phyloP scores from a whole-genome alignment of 2,329 filamentous ascomycete species.

The Aureobasidium subglaciale region DNA sequence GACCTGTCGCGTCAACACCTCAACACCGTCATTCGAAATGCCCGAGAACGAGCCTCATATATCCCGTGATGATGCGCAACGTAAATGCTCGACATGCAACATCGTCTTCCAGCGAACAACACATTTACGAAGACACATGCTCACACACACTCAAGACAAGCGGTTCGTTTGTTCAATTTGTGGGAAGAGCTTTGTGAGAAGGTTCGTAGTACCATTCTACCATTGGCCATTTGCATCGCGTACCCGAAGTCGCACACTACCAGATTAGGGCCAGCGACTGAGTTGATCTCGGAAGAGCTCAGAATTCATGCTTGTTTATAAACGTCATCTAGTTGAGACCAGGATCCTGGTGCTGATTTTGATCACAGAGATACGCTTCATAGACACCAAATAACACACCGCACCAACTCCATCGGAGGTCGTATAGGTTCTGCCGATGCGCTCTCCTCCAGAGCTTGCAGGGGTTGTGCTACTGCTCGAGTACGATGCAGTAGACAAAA shows the following conservation, averaged over 20 bases:
- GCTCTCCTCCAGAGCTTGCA: neutral
- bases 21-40: neutral
- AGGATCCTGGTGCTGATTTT: neutral
- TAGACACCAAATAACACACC: conserved; percentile 1
- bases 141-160: conserved; percentile 11
- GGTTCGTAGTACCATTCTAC: neutral
- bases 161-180: conserved; percentile 1
- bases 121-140: conserved; percentile 3
- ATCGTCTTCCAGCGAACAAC: conserved; percentile 1
- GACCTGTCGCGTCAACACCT: neutral
- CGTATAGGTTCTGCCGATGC: neutral
- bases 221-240: too few species aligned
- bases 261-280: too few species aligned
- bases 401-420: neutral
- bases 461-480: conserved; percentile 1
- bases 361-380: neutral
- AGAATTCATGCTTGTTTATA: too few species aligned
- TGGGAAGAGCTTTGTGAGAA: conserved; percentile 10
- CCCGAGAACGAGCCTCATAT: neutral
- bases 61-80: neutral
- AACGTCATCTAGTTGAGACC: too few species aligned
- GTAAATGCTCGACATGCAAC: conserved; percentile 9
- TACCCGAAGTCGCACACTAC: too few species aligned
- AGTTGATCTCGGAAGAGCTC: too few species aligned
- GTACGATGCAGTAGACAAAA: conserved; percentile 2